phyloP scores from a whole-genome alignment of 768 basidiomycete species.

The Suillus luteus region DNA sequence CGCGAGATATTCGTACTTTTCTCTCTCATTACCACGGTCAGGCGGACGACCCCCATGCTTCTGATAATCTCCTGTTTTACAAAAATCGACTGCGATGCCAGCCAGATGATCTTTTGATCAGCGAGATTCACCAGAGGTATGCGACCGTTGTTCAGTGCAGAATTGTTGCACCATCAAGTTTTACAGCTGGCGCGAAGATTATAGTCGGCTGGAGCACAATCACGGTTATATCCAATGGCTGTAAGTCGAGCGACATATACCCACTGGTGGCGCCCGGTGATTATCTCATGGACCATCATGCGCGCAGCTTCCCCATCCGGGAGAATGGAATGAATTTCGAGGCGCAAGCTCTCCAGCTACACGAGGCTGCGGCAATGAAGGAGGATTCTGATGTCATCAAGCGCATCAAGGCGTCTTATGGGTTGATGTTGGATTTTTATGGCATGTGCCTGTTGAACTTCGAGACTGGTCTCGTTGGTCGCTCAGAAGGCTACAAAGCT shows the following conservation, averaged over 20 bases:
- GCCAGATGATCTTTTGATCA: slow-evolving; percentile 62
- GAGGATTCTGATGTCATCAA: slow-evolving; percentile 46
- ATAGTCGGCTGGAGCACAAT: slow-evolving; percentile 60
- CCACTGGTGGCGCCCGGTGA: not conserved
- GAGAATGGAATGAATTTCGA: slow-evolving; percentile 73
- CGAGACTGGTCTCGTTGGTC: slow-evolving; percentile 61
- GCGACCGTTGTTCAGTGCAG: slow-evolving; percentile 14
- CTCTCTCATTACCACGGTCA: slow-evolving; percentile 26
- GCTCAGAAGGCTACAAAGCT: slow-evolving; percentile 49
- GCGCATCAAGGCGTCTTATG: slow-evolving; percentile 61
- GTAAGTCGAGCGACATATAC: slow-evolving; percentile 41
- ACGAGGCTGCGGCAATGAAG: slow-evolving; percentile 63
- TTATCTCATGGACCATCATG: slow-evolving; percentile 1
- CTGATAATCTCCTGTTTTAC: slow-evolving; percentile 64
- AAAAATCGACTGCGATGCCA: slow-evolving; percentile 53
- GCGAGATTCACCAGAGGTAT: slow-evolving; percentile 64
- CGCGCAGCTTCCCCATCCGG: slow-evolving; percentile 65
- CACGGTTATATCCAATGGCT: slow-evolving; percentile 83
- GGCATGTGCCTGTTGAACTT: slow-evolving; percentile 65
- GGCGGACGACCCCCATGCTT: slow-evolving; percentile 12
- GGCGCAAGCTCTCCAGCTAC: slow-evolving; percentile 65
- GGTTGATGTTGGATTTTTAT: slow-evolving; percentile 79
- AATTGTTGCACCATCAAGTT: slow-evolving; percentile 11
- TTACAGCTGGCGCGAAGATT: slow-evolving; percentile 65
- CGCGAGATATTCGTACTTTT: slow-evolving; percentile 30